phyloP scores from a whole-genome alignment of 257 asterid species.

The Gardenia jasminoides region DNA sequence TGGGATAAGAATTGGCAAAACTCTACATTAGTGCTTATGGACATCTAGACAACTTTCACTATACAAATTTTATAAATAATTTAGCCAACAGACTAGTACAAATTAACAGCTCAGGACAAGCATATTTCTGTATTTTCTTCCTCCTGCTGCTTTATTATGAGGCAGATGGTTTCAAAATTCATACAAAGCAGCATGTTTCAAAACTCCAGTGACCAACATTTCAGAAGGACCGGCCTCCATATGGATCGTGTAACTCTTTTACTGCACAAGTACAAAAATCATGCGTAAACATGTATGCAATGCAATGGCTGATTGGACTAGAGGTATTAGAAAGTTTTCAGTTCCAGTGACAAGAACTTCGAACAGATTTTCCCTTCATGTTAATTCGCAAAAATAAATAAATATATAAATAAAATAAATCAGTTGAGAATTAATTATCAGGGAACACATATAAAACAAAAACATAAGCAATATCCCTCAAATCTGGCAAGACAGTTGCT shows the following conservation, averaged over 20 bases:
- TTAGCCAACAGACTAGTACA: neutral
- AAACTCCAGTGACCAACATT: neutral
- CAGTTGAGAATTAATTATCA: too few species aligned
- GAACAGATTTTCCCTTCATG: neutral
- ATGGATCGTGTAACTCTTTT: neutral
- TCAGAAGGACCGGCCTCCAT: neutral
- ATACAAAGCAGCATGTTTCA: neutral
- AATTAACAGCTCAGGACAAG: neutral
- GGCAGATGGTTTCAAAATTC: neutral
- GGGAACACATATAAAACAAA: too few species aligned
- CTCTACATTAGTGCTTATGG: neutral
- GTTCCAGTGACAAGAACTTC: neutral
- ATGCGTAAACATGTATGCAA: neutral
- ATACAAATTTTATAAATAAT: neutral
- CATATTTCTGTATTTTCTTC: neutral
- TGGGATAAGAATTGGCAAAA: neutral
- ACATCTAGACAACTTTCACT: neutral
- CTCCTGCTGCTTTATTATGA: neutral
- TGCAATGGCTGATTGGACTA: neutral
- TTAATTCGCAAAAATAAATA: too few species aligned
- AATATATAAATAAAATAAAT: neutral
- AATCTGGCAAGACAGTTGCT: too few species aligned
- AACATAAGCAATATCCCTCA: too few species aligned
- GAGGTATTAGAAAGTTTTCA: neutral
- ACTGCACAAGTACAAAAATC: neutral